These are phyloP conservation scores for Lentinus tigrinus DNA, from an alignment of 768 basidiomycete species.

Conservation along the genomic window DNA sequence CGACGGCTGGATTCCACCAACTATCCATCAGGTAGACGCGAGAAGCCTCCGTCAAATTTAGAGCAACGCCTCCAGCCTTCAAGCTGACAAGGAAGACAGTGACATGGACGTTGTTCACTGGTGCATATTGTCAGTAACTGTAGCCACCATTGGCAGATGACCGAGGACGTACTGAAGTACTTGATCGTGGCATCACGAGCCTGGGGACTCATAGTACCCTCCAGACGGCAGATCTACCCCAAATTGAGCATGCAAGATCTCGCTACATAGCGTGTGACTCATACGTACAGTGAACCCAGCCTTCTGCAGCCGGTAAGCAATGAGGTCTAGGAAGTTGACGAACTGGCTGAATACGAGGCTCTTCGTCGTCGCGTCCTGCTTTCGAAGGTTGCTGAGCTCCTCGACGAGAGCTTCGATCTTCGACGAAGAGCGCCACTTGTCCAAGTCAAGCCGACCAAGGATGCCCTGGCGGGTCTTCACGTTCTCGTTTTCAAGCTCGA, in stretches of 20 bases:
- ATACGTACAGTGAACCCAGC: conserved; percentile 82
- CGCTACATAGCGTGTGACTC: not conserved
- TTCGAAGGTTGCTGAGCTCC: conserved; percentile 82
- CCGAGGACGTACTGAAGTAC: conserved; percentile 72
- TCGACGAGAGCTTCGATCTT: conserved; percentile 97
- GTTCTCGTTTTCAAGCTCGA: conserved; percentile 78
- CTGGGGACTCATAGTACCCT: conserved; percentile 97
- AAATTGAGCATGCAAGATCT: not conserved
- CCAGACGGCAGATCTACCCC: conserved; percentile 81
- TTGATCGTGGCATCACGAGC: conserved; percentile 93
- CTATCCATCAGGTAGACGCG: conserved; percentile 97
- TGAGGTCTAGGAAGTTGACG: conserved; percentile 89
- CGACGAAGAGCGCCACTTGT: conserved; percentile 91
- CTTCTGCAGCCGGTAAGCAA: conserved; percentile 87
- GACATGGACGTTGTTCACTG: conserved; percentile 90
- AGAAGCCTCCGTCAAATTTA: conserved; percentile 88
- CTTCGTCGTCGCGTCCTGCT: conserved; percentile 89
- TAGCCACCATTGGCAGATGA: not conserved
- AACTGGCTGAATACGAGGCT: conserved; percentile 97
- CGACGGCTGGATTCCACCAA: conserved; percentile 99
- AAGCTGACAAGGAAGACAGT: conserved; percentile 97
- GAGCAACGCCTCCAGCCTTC: conserved; percentile 93
- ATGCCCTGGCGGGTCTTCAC: conserved; percentile 77
- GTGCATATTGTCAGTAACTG: not conserved
- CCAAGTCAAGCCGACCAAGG: conserved; percentile 83